phyloP scores from a whole-genome alignment of 2,329 filamentous ascomycete genomes.

The Colletotrichum tanaceti region DNA sequence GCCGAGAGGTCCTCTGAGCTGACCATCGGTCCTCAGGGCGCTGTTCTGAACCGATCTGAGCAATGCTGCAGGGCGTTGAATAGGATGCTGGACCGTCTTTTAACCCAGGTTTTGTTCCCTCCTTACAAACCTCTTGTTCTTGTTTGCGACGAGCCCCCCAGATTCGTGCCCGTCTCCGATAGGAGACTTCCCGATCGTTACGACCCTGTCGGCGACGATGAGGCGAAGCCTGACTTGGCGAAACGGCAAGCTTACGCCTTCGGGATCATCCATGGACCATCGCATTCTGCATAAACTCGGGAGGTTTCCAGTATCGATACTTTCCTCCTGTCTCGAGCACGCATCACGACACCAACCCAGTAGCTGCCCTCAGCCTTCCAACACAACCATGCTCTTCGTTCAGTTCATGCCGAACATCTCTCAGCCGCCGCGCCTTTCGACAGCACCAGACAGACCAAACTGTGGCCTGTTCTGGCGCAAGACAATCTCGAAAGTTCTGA shows the following conservation, averaged over 20 bases:
- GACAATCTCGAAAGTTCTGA: slow-evolving; percentile 36
- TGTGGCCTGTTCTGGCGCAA: slow-evolving; percentile 37
- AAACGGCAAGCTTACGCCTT: slow-evolving; percentile 23
- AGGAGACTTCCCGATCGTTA: background rate
- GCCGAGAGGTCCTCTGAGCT: slow-evolving; percentile 6
- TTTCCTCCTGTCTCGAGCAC: background rate
- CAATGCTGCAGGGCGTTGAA: background rate
- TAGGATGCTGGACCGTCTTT: background rate
- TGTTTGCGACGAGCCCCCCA: slow-evolving; percentile 17
- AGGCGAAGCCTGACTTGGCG: slow-evolving; percentile 35
- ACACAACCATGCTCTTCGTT: background rate
- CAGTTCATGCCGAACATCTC: slow-evolving; percentile 17
- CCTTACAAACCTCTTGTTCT: background rate
- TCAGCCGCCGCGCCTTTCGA: background rate
- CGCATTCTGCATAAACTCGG: background rate
- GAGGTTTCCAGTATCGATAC: background rate
- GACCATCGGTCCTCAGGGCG: background rate
- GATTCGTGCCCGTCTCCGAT: slow-evolving; percentile 4
- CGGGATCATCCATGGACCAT: slow-evolving; percentile 12
- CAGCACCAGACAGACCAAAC: slow-evolving; percentile 14
- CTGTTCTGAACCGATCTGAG: background rate
- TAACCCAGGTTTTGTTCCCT: slow-evolving; percentile 1
- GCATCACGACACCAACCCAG: background rate
- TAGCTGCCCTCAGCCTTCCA: background rate
- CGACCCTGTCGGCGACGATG: slow-evolving; percentile 28